Evolutionary conservation across 768 basidiomycete genomes (phyloP), one percentile per base, ranked within the genome.

Genomic region (Kwoniella botswanensis): DNA sequence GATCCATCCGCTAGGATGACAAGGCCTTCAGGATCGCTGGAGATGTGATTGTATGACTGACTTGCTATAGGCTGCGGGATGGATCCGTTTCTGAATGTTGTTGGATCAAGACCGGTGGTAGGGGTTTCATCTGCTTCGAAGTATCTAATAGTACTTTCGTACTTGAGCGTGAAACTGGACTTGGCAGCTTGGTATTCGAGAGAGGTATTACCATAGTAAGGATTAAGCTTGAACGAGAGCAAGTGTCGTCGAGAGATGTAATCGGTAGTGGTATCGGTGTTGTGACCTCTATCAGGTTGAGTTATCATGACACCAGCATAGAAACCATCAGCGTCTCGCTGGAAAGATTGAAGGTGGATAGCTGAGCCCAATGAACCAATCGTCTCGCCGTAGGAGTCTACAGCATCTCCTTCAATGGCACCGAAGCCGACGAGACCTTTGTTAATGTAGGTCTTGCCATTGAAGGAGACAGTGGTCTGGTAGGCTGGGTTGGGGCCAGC

Each of bases 241-340:
- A 86, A 84, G 66, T 90, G 89, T n/a, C 86, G 88, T n/a, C 90
- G 87, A 2, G 86, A 85, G 76, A 89, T 88, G 73, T 88, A 90
- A 80, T 91, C 87, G 54, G 89, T 84, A 0, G 89, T 88, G 0
- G 79, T 84, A 24, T 87, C 86, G 3, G 88, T 89, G 62, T 63
- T 57, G 56, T 74, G 67, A 9, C 88, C 88, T n/a, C 88, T 84
- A 74, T 90, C 89, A 11, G 88, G 88, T 68, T 88, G 88, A 0
- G 86, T 86, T n/a, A 88, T 74, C 35, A 89, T 76, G 1, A 86
- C 88, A 11, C 89, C 89, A 2, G 83, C 80, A 76, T 85, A 89
- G 2, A 79, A 81, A 1, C 86, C 87, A 68, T 86, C 60, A 10
- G 54, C 52, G 7, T 63, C 56, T 13, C 46, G 41, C 42, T 61